Conservation (phyloP, 345 rosid species). For the Microthlaspi erraticum region DNA sequence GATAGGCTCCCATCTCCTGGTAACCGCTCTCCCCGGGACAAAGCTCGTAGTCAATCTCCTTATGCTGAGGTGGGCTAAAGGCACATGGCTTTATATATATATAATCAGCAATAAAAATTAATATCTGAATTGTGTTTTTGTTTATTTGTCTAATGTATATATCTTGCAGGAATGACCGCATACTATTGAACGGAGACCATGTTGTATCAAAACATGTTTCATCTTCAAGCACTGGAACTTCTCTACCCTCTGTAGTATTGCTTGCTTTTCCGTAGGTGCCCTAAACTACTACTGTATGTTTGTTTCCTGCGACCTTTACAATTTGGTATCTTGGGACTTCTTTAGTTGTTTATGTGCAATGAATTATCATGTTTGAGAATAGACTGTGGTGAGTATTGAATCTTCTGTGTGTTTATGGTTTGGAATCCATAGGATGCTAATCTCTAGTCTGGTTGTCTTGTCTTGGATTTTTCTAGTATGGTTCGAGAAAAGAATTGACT, state of each 20-base stretch:
- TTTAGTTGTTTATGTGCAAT: slow-evolving; percentile 15
- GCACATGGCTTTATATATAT: neutral
- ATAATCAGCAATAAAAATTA: neutral
- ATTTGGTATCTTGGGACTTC: slow-evolving; percentile 19
- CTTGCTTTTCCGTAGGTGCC: slow-evolving; percentile 45
- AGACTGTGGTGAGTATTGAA: slow-evolving; percentile 16
- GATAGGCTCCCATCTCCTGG: slow-evolving; percentile 55
- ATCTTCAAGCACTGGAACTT: slow-evolving; percentile 40
- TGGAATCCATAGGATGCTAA: slow-evolving; percentile 38
- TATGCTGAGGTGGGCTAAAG: slow-evolving; percentile 51
- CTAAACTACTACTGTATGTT: slow-evolving; percentile 39
- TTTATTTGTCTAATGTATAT: slow-evolving; percentile 10
- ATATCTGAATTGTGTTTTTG: slow-evolving; percentile 12
- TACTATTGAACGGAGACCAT: slow-evolving; percentile 15
- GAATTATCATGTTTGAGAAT: slow-evolving; percentile 17
- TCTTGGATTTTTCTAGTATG: slow-evolving; percentile 61
- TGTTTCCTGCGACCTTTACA: slow-evolving; percentile 29
- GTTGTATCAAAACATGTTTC: slow-evolving; percentile 42
- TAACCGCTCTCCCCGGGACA: slow-evolving; percentile 51
- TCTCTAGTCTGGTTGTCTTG: slow-evolving; percentile 38
- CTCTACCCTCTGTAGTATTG: slow-evolving; percentile 47
- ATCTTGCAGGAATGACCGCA: slow-evolving; percentile 59
- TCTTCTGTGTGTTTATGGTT: neutral
- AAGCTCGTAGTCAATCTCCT: slow-evolving; percentile 55
- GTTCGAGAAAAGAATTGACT: slow-evolving; percentile 61